Conservation (phyloP, 108 stramenopile species). For the Aurantiochytrium sp. region DNA sequence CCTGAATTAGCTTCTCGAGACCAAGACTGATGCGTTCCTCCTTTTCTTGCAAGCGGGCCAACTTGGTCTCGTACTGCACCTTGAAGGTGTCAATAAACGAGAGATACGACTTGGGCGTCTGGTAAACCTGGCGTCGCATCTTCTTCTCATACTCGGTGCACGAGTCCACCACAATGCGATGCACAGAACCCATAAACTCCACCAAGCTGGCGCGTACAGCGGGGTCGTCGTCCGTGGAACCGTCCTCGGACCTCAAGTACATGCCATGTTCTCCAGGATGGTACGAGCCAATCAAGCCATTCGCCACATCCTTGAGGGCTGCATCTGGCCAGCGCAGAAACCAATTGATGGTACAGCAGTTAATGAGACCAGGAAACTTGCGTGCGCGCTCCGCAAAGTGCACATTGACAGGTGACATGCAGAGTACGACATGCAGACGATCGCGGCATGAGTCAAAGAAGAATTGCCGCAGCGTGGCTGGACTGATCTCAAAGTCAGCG, state of each 20-base stretch:
- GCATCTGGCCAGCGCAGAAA: constrained; percentile 84
- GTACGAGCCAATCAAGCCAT: constrained; percentile 54
- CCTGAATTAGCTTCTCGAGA: constrained; percentile 74
- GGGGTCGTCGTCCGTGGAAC: constrained; percentile 42
- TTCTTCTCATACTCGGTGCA: constrained; percentile 75
- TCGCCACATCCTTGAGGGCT: constrained; percentile 68
- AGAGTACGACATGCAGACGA: constrained; percentile 76
- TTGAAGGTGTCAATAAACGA: constrained; percentile 76
- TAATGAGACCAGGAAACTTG: constrained; percentile 76
- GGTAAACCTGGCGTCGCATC: constrained; percentile 73
- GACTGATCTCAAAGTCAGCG: constrained; percentile 69
- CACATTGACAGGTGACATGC: constrained; percentile 85
- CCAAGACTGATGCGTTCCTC: constrained; percentile 71
- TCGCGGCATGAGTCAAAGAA: constrained; percentile 75
- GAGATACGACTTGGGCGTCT: constrained; percentile 80
- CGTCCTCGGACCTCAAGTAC: constrained; percentile 47
- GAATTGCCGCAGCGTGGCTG: constrained; percentile 72
- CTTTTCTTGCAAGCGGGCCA: constrained; percentile 69
- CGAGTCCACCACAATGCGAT: constrained; percentile 67
- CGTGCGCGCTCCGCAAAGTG: constrained; percentile 74
- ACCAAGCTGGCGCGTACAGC: constrained; percentile 53
- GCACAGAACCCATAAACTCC: constrained; percentile 72
- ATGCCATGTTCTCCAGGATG: background rate
- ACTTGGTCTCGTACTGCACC: constrained; percentile 62
- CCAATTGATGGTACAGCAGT: constrained; percentile 78